These are phyloP conservation scores for Rosa multiflora DNA, from an alignment of 306 rosid genomes.

Conservation along the genomic window DNA sequence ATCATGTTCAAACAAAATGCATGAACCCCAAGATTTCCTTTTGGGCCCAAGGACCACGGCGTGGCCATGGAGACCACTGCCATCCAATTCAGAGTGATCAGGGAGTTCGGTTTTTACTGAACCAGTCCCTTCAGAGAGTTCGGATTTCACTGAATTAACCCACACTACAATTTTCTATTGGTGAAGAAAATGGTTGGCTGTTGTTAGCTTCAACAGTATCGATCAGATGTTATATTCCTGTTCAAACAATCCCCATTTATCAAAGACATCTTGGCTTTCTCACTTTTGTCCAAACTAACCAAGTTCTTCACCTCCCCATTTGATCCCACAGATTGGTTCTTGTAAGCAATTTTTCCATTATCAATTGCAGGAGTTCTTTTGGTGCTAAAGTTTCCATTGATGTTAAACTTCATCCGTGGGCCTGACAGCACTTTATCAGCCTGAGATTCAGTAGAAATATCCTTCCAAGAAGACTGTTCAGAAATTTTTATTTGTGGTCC, in stretches of 20 bases:
- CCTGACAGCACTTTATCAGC: conserved; percentile 49
- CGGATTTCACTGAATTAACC: neutral
- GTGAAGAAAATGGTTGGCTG: conserved; percentile 29
- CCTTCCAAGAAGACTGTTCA: conserved; percentile 60
- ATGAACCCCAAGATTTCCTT: conserved; percentile 47
- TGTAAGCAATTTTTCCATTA: conserved; percentile 55
- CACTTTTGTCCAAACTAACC: conserved; percentile 43
- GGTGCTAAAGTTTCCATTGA: conserved; percentile 51
- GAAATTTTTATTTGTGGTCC: conserved; percentile 38
- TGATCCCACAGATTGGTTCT: conserved; percentile 37
- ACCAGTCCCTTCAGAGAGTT: conserved; percentile 25
- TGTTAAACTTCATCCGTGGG: conserved; percentile 51
- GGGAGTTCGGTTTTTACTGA: conserved; percentile 33
- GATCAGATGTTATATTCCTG: conserved; percentile 33
- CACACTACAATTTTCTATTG: neutral
- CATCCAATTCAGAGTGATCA: conserved; percentile 40
- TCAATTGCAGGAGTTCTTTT: conserved; percentile 42
- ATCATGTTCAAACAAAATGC: conserved; percentile 66
- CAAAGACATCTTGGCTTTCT: conserved; percentile 39
- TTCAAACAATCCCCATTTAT: conserved; percentile 44
- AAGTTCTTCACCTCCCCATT: conserved; percentile 54
- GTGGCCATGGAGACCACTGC: conserved; percentile 32
- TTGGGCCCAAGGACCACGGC: conserved; percentile 44
- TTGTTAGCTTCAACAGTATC: conserved; percentile 25
- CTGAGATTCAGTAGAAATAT: conserved; percentile 41